A percentile compares a stretch with the other conserved stretches of the same genome.
phyloP scores from a whole-genome alignment of 2,329 filamentous ascomycete species.

The Seiridium cupressi region DNA sequence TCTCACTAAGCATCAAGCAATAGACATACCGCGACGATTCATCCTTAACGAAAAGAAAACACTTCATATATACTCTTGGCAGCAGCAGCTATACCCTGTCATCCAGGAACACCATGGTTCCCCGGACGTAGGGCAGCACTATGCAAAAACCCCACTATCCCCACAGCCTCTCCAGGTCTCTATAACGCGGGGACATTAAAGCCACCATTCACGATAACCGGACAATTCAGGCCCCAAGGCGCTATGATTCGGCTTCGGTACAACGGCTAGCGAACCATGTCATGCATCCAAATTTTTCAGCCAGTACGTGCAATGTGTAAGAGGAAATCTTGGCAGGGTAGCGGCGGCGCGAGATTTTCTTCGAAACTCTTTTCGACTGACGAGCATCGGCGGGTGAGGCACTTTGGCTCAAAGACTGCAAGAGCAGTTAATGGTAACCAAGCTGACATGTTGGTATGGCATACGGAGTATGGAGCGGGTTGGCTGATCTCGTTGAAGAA shows the following conservation, averaged over 20 bases:
- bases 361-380: no score
- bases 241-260: neutral
- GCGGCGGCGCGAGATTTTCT: no score
- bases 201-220: neutral
- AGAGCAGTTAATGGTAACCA: no score
- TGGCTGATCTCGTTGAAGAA: no score
- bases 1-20: neutral
- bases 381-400: no score
- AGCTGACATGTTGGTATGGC: no score
- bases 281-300: neutral
- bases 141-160: neutral
- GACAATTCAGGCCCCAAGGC: neutral
- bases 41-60: neutral
- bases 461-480: no score
- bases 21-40: neutral
- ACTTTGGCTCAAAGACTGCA: no score
- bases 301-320: no score
- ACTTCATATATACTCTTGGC: conserved; percentile 3
- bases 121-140: neutral
- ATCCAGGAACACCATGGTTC: neutral
- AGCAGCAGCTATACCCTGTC: neutral
- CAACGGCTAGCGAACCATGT: neutral
- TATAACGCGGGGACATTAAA: neutral
- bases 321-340: no score
- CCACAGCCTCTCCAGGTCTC: neutral